Evolutionary conservation across 2,329 filamentous ascomycete genomes (phyloP).

Genomic region (Thelonectria rubi): DNA sequence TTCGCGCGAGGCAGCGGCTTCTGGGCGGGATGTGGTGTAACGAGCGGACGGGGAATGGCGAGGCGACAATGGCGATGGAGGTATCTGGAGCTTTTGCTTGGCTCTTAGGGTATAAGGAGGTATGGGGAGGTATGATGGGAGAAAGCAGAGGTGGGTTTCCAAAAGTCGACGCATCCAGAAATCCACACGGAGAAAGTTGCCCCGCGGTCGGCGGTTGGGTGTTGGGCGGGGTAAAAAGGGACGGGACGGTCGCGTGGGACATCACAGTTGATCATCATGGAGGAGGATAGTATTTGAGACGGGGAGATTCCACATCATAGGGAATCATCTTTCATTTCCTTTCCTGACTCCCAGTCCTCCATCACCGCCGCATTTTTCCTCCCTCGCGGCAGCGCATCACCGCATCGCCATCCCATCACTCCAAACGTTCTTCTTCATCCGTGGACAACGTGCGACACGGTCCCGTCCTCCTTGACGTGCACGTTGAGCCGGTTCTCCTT

Average conservation of each 20-base stretch:
- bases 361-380: too few species aligned
- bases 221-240: too few species aligned
- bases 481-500: conserved; percentile 65
- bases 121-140: too few species aligned
- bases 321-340: too few species aligned
- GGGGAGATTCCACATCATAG: too few species aligned
- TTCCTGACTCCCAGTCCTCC: too few species aligned
- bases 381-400: too few species aligned
- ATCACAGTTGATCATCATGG: too few species aligned
- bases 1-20: too few species aligned
- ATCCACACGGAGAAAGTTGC: conserved; percentile 23
- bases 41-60: neutral
- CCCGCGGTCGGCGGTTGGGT: conserved; percentile 42
- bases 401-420: neutral
- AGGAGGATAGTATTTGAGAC: too few species aligned
- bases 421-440: conserved; percentile 49
- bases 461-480: conserved; percentile 67
- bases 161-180: conserved; percentile 37
- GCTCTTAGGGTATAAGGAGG: too few species aligned
- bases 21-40: neutral
- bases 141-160: conserved; percentile 19
- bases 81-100: conserved; percentile 11
- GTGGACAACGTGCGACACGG: conserved; percentile 66
- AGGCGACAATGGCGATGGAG: neutral
- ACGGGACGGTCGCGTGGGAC: too few species aligned